Percentiles rank a stretch among this genome's conserved stretches.
phyloP scores from a whole-genome alignment of 805 yeast species.

The Yamadazyma laniorum region DNA sequence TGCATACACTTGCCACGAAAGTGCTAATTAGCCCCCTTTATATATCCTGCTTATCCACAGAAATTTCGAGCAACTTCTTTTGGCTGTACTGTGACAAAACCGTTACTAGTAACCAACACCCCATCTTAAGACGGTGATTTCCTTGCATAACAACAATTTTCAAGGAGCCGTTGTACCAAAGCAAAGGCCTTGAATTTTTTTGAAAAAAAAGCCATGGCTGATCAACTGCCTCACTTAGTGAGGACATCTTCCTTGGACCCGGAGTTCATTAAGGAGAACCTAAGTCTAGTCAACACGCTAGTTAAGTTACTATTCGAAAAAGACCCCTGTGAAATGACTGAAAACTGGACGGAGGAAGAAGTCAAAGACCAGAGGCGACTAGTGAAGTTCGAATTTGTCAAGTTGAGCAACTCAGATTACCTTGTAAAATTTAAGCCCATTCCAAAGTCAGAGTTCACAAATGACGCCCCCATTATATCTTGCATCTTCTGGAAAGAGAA shows the following conservation, averaged over 20 bases:
- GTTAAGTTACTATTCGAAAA: constrained; percentile 27
- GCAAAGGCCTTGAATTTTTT: not conserved
- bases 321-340: constrained; percentile 35
- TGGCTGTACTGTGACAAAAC: not conserved
- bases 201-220: constrained; percentile 1
- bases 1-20: constrained; percentile 11
- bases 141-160: not conserved
- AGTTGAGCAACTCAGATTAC: constrained; percentile 30
- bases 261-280: constrained; percentile 18
- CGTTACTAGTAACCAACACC: not conserved
- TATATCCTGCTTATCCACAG: not conserved
- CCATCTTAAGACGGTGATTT: not conserved
- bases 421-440: constrained; percentile 37
- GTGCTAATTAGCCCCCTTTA: constrained; percentile 2
- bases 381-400: constrained; percentile 44
- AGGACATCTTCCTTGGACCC: constrained; percentile 26
- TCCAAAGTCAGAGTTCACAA: constrained; percentile 32
- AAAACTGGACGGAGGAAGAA: constrained; percentile 50
- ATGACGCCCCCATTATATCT: constrained; percentile 47
- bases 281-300: constrained; percentile 23
- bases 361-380: constrained; percentile 42
- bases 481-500: constrained; percentile 59
- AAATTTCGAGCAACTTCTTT: not conserved
- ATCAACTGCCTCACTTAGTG: constrained; percentile 14
- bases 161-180: not conserved